A percentile compares a stretch with the other conserved stretches of the same genome.
Evolutionary conservation across 805 yeast genomes (phyloP).

Genomic region (Millerago galiae): DNA sequence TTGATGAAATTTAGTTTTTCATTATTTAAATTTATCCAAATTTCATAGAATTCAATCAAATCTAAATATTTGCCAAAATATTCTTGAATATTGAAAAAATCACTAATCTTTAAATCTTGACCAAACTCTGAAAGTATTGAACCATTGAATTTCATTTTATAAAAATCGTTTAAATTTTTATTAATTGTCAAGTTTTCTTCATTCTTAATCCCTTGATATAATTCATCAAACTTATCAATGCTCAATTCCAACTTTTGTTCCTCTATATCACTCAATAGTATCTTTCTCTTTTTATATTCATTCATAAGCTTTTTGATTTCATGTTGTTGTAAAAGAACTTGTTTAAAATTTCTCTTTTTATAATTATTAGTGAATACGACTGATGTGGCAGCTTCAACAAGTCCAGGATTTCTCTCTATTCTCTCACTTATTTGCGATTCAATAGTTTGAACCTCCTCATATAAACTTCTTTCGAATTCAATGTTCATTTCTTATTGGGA

Average conservation of each 20-base stretch:
- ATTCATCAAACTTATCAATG: slow-evolving; percentile 32
- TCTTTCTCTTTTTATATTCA: slow-evolving; percentile 34
- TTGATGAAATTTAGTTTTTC: slow-evolving; percentile 39
- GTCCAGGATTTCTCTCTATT: slow-evolving; percentile 51
- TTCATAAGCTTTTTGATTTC: slow-evolving; percentile 51
- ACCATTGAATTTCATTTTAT: slow-evolving; percentile 15
- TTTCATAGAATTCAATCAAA: slow-evolving; percentile 42
- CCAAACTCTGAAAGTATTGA: slow-evolving; percentile 45
- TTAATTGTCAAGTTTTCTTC: slow-evolving; percentile 12
- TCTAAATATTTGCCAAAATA: slow-evolving; percentile 60
- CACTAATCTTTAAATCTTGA: slow-evolving; percentile 39
- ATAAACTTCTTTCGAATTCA: slow-evolving; percentile 31
- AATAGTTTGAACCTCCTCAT: slow-evolving; percentile 67
- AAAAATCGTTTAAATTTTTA: slow-evolving; percentile 16
- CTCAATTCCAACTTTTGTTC: slow-evolving; percentile 22
- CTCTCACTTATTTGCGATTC: slow-evolving; percentile 63
- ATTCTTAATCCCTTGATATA: slow-evolving; percentile 26
- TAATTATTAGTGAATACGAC: slow-evolving; percentile 22
- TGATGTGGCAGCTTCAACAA: slow-evolving; percentile 25
- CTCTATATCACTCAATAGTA: background rate
- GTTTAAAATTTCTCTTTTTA: slow-evolving; percentile 40
- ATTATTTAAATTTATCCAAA: slow-evolving; percentile 42
- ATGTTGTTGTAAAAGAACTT: slow-evolving; percentile 56
- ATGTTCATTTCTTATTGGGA: slow-evolving; percentile 19
- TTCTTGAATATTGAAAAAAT: slow-evolving; percentile 54